A percentile compares a stretch with the other conserved stretches of the same genome.
These are phyloP conservation scores for Ophiostoma sp. DNA, from an alignment of 2,329 filamentous ascomycete species.

Conservation along the genomic window DNA sequence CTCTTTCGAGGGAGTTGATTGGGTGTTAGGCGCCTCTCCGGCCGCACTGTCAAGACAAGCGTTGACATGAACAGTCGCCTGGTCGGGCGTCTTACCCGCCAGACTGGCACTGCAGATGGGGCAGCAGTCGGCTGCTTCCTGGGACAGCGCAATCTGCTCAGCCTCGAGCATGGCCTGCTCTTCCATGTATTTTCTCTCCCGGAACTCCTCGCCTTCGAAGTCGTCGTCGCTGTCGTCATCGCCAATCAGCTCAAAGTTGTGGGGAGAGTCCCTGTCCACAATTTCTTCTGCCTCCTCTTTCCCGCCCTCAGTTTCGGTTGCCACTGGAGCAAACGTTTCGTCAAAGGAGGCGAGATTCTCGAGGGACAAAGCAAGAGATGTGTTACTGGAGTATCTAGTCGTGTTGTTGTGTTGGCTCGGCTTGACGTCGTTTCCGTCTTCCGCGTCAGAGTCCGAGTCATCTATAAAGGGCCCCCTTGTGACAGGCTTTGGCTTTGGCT, in stretches of 20 bases:
- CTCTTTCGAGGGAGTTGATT: constrained; percentile 1
- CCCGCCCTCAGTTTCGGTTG: background rate
- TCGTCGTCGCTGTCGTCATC: constrained; percentile 48
- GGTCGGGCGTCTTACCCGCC: constrained; percentile 54
- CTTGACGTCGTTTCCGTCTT: background rate
- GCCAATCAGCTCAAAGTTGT: constrained; percentile 30
- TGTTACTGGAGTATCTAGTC: background rate
- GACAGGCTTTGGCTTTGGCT: constrained; percentile 36
- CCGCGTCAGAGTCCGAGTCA: constrained; percentile 37
- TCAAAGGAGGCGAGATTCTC: constrained; percentile 19
- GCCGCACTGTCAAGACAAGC: constrained; percentile 68
- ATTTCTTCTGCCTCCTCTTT: constrained; percentile 33
- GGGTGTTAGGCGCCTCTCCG: background rate
- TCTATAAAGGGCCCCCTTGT: constrained; percentile 59
- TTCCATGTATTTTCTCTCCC: constrained; percentile 66
- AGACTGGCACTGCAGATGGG: constrained; percentile 72
- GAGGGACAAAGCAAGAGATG: background rate
- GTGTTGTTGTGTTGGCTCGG: background rate
- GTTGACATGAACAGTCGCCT: constrained; percentile 83
- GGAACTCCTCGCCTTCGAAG: constrained; percentile 41
- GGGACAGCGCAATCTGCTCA: constrained; percentile 39
- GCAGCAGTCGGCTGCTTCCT: constrained; percentile 47
- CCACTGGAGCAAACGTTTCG: constrained; percentile 15
- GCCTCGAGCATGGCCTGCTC: constrained; percentile 65
- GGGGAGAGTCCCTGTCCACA: constrained; percentile 46